Base-by-base conservation (phyloP, 768 basidiomycete genomes). In the Rhodotorula diobovata region DNA sequence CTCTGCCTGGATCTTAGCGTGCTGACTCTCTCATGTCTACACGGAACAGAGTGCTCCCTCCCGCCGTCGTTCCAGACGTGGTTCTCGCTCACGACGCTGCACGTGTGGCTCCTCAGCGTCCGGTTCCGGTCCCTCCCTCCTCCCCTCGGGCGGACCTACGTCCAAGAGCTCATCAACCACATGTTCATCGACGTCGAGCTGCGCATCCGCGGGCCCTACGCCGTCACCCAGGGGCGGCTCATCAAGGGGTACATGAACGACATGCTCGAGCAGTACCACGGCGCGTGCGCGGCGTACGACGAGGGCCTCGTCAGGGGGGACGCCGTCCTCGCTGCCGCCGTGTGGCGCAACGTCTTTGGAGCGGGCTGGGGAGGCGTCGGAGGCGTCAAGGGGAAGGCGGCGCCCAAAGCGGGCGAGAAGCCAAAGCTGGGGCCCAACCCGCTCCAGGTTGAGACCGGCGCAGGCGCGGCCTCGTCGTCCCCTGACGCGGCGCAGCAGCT, bases 11-110 rank as follows among this genome's bases (percentile, higher is more conserved):
- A 23, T 54, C 45, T 18, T 10, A 23, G 10, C 6, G 32, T 39
- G 25, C 32, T 21, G 20, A 30, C 34, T 25, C 56, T 28, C 11
- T 23, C 25, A 2, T 2, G 48, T 2, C 9, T 11, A 12, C 48
- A 10, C 48, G 9, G 6, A 25, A 3, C 76, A 96, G 94, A 86
- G 70, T 95, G 90, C 77, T 84, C 84, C 68, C 84, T 97, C 12
- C 93, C 94, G 18, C 89, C 89, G 21, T 96, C 95, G 0, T 96
- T 95, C 81, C 94, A 97, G 78, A 91, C 95, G 25, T 97, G 93
- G 90, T 97, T 97, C 82, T 91, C 90, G 9, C 82, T 96, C 61
- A 91, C 91, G 39, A 93, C 94, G 74, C 84, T 97, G 39, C 93
- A 98, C 81, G 83, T 97, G 59, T 94, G 93, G 89, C 83, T 97